These are phyloP conservation scores for Aurantiochytrium sp. DNA, from an alignment of 108 stramenopile genomes.

Conservation along the genomic window DNA sequence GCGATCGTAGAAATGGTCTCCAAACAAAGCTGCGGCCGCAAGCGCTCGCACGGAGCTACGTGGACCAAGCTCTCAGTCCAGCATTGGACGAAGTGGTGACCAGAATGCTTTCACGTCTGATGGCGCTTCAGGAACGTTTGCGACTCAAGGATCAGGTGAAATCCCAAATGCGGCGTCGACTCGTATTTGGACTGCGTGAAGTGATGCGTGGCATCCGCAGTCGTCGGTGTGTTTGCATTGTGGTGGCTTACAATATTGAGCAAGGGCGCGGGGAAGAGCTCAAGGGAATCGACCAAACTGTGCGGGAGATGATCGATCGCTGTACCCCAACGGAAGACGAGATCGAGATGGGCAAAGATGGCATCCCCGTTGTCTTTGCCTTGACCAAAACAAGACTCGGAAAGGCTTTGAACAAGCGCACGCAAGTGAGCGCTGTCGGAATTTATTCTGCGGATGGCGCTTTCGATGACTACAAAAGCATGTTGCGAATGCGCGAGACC, in stretches of 20 bases:
- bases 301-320: background rate
- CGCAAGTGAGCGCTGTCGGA: constrained; percentile 77
- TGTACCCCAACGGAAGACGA: constrained; percentile 70
- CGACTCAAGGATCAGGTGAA: constrained; percentile 22
- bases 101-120: constrained; percentile 16
- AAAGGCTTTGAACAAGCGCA: constrained; percentile 73
- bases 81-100: constrained; percentile 19
- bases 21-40: background rate
- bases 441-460: constrained; percentile 84
- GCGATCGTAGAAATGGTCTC: background rate
- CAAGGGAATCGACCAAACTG: background rate
- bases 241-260: constrained; percentile 85
- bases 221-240: constrained; percentile 71
- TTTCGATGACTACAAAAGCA: constrained; percentile 72
- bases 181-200: constrained; percentile 83
- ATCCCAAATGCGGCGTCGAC: constrained; percentile 34
- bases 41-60: background rate
- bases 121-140: constrained; percentile 30
- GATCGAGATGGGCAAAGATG: constrained; percentile 60
- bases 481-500: constrained; percentile 19
- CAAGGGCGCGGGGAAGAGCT: constrained; percentile 37
- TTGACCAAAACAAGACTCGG: constrained; percentile 71
- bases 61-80: constrained; percentile 15
- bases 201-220: constrained; percentile 74
- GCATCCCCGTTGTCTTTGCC: constrained; percentile 71